Evolutionary conservation across 1,284 basidiomycete species (phyloP), one percentile per base, ranked within the genome.

Genomic region (Athelia psychrophila): DNA sequence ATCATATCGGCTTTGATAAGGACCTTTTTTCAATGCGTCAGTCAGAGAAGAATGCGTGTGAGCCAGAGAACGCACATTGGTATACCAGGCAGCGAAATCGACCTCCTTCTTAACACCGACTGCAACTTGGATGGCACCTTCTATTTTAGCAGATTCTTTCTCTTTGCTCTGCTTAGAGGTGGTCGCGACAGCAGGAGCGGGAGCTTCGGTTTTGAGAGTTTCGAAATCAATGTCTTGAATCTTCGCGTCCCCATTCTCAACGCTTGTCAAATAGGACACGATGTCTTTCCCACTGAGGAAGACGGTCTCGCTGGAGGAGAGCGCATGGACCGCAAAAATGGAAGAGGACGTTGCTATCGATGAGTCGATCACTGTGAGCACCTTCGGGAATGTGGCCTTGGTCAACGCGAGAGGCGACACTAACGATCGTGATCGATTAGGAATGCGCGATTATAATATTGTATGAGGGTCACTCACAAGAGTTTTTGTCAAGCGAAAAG

Each of bases 1-100:
- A 99, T 75, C 96, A 99, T 98, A 64, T 99, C 95, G 22, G 95
- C 93, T 77, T 99, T 98, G 70, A 96, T 78, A 56, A 99, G 77
- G n/a, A 98, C 95, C 91, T 96, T 60, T 45, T 48, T 30, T 42
- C 18, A 35, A 47, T 15, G 44, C 30, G 46, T 47, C 20, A 55
- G 25, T 38, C 45, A 51, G 49, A 30, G 27, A 16, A 50, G 45
- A 18, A 30, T 18, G 40, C 23, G 42, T 25, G 27, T 51, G 9
- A 50, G 10, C 53, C 10, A 16, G 33, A 30, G 6, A 10, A 73
- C 85, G 61, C 55, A 94, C 93, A 66, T 87, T 95, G 56, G 92
- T 93, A 70, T 97, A 98, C 95, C 95, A 98, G 27, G 84, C 83
- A 10, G 94, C 77, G 68, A 98, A 97, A 68, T 96, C 93, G 49